These are phyloP conservation scores for Globisporangium perplexum DNA, from an alignment of 352 stramenopile species.

Conservation along the genomic window DNA sequence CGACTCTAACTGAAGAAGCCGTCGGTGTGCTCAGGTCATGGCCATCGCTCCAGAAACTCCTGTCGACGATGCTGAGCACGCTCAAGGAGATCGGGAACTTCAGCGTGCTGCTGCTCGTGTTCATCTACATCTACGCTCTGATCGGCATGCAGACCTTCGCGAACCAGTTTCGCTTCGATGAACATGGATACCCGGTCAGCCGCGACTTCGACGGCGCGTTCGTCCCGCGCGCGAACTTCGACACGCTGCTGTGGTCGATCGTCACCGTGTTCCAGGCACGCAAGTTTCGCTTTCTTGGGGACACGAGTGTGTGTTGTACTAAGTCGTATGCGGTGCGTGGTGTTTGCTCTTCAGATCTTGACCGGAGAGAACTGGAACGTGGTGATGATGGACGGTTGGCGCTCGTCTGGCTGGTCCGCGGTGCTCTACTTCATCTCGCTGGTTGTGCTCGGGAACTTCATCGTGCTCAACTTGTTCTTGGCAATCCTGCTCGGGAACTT, in stretches of 20 bases:
- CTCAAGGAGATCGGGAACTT: constrained; percentile 91
- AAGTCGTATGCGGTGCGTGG: background rate
- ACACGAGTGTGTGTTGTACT: too few species aligned
- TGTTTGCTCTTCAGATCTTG: constrained; percentile 58
- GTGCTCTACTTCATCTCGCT: constrained; percentile 81
- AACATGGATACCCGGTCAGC: constrained; percentile 38
- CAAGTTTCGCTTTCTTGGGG: background rate
- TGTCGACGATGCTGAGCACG: constrained; percentile 88
- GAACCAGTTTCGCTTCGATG: constrained; percentile 89
- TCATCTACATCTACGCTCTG: constrained; percentile 92
- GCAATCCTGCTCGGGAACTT: constrained; percentile 90
- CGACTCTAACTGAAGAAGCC: constrained; percentile 11
- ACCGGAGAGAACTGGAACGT: constrained; percentile 92
- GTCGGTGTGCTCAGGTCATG: constrained; percentile 40
- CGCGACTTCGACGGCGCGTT: constrained; percentile 22
- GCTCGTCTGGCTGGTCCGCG: constrained; percentile 46
- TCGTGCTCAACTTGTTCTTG: constrained; percentile 91
- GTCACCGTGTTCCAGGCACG: constrained; percentile 66
- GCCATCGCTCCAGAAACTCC: constrained; percentile 88
- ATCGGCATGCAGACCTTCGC: constrained; percentile 92
- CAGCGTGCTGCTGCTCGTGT: constrained; percentile 88
- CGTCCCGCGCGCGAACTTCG: constrained; percentile 58
- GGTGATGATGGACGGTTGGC: constrained; percentile 87
- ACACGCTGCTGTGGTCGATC: constrained; percentile 60
- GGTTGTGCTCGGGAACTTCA: constrained; percentile 86